A percentile compares a stretch with the other conserved stretches of the same genome.
phyloP scores from a whole-genome alignment of 2,329 filamentous ascomycete genomes.

The Botrytis fabae region DNA sequence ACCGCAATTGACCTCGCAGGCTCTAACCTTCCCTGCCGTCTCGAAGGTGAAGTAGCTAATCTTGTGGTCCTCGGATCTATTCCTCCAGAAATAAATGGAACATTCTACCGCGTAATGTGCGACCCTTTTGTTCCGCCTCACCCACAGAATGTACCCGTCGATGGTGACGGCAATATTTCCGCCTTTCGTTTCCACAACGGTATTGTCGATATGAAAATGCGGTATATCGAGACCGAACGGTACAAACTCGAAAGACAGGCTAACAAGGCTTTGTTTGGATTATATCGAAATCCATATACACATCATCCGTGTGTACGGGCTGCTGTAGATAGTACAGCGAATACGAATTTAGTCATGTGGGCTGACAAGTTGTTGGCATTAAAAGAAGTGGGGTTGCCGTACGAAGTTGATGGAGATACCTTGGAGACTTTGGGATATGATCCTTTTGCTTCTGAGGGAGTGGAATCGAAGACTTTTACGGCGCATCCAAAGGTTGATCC shows the following conservation, averaged over 20 bases:
- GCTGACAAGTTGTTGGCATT: slow-evolving; percentile 53
- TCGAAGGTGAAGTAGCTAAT: slow-evolving; percentile 43
- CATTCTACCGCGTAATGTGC: slow-evolving; percentile 46
- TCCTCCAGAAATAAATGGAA: slow-evolving; percentile 46
- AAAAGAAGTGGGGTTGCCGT: slow-evolving; percentile 55
- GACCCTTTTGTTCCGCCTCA: slow-evolving; percentile 52
- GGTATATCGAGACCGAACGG: slow-evolving; percentile 39
- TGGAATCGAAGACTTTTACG: slow-evolving; percentile 47
- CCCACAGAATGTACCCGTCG: slow-evolving; percentile 50
- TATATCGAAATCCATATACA: slow-evolving; percentile 12
- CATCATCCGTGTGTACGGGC: slow-evolving; percentile 6
- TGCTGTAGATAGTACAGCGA: slow-evolving; percentile 36
- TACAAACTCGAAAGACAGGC: slow-evolving; percentile 33
- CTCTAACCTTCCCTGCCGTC: not conserved
- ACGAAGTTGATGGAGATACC: slow-evolving; percentile 48
- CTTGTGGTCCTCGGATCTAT: slow-evolving; percentile 44
- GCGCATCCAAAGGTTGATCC: slow-evolving; percentile 55
- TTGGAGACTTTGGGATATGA: slow-evolving; percentile 50
- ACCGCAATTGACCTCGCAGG: not conserved
- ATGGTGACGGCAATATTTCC: slow-evolving; percentile 38
- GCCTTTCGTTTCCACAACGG: slow-evolving; percentile 41
- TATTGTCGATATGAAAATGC: slow-evolving; percentile 39
- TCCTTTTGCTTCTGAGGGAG: slow-evolving; percentile 51
- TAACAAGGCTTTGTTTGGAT: slow-evolving; percentile 36
- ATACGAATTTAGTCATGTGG: slow-evolving; percentile 60